These are phyloP conservation scores for Astrothelium subdiscretum DNA, from an alignment of 495 filamentous ascomycete species.

Conservation along the genomic window DNA sequence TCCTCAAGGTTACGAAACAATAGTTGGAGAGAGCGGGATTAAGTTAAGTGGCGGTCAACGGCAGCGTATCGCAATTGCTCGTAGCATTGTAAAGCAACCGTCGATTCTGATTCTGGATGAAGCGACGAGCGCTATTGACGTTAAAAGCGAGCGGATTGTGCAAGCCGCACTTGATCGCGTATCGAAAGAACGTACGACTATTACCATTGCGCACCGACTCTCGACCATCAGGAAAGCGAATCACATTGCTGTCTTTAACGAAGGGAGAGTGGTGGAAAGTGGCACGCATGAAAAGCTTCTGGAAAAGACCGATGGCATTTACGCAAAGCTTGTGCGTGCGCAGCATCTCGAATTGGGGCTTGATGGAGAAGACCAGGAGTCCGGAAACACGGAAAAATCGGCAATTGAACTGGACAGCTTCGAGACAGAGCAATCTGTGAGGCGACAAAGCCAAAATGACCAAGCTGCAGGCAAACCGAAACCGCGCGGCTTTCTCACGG, in stretches of 20 bases:
- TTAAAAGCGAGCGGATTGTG: slow-evolving; percentile 16
- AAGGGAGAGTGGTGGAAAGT: slow-evolving; percentile 47
- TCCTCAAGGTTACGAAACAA: slow-evolving; percentile 19
- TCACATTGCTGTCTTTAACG: slow-evolving; percentile 46
- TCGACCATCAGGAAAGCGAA: slow-evolving; percentile 58
- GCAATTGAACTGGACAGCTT: slow-evolving; percentile 4
- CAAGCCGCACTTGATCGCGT: slow-evolving; percentile 20
- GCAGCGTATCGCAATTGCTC: slow-evolving; percentile 23
- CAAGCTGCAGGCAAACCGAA: neutral
- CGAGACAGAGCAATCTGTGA: neutral
- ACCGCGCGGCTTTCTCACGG: slow-evolving; percentile 20
- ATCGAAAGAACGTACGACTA: slow-evolving; percentile 14
- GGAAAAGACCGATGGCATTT: slow-evolving; percentile 10
- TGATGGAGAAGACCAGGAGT: slow-evolving; percentile 3
- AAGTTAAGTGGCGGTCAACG: slow-evolving; percentile 21
- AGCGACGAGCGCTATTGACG: slow-evolving; percentile 23
- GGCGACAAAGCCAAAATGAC: slow-evolving; percentile 6
- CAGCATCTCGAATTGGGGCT: slow-evolving; percentile 12
- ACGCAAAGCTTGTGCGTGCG: slow-evolving; percentile 15
- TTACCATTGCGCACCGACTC: slow-evolving; percentile 35
- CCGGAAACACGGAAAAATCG: neutral
- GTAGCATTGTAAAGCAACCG: slow-evolving; percentile 20
- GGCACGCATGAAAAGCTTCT: slow-evolving; percentile 44
- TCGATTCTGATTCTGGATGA: slow-evolving; percentile 23
- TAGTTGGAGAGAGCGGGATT: slow-evolving; percentile 18